Conservation (phyloP, 805 yeast species). For the Sungouiozyma intestinalis region DNA sequence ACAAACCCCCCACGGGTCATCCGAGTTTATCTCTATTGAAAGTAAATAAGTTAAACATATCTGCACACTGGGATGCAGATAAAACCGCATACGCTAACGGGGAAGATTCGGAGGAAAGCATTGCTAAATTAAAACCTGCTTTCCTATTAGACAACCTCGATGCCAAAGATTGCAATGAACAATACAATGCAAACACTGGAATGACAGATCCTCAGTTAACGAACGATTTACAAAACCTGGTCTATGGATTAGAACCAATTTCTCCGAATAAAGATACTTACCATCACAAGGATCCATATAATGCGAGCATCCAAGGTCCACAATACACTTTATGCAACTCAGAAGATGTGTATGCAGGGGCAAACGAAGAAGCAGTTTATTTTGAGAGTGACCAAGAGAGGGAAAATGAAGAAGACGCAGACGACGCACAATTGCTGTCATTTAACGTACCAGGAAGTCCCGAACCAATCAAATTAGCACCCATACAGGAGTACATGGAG, state of each 20-base stretch:
- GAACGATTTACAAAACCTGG: background rate
- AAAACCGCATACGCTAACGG: background rate
- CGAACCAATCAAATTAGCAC: background rate
- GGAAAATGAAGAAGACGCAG: background rate
- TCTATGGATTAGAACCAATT: background rate
- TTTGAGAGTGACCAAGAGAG: background rate
- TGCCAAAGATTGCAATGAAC: background rate
- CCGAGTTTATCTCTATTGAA: constrained; percentile 3
- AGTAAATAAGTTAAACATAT: background rate
- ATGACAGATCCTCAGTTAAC: background rate
- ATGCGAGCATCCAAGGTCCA: background rate
- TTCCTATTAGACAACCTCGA: background rate
- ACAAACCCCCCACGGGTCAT: constrained; percentile 4
- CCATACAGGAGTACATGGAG: background rate
- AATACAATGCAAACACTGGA: background rate
- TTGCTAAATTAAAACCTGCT: background rate
- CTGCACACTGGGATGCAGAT: background rate
- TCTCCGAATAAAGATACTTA: too few species aligned
- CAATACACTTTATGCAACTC: background rate
- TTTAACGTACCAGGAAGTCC: background rate
- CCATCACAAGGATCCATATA: too few species aligned
- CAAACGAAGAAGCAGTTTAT: background rate
- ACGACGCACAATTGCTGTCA: background rate
- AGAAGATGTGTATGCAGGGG: background rate
- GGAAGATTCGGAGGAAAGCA: background rate